Base-by-base conservation (phyloP, 768 basidiomycete species). In the Boletellus ananiceps region DNA sequence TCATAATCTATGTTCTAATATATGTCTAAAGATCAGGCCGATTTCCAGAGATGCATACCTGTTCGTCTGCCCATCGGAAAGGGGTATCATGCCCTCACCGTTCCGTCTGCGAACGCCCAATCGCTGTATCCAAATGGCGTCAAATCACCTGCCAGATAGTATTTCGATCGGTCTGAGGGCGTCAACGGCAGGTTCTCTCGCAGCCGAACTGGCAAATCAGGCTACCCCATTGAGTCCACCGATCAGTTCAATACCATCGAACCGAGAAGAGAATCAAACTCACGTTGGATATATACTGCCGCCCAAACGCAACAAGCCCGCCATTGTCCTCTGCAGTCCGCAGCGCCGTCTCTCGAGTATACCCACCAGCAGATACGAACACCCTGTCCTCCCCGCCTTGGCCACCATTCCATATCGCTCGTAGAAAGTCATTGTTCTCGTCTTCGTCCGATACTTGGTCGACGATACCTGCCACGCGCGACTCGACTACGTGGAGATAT, bases 61-160 rank as follows among this genome's bases (percentile, higher is more conserved):
- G n/a, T n/a, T n/a, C n/a, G n/a, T n/a, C n/a, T n/a, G n/a, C n/a
- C n/a, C n/a, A n/a, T n/a, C n/a, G n/a, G n/a, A n/a, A n/a, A n/a
- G n/a, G n/a, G n/a, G n/a, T n/a, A n/a, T n/a, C n/a, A n/a, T n/a
- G n/a, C n/a, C n/a, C 29, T 33, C 14, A 42, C 37, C 8, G 13
- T 48, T 15, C 40, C 47, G 7, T 52, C 44, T 3, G 57, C 65
- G 32, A 62, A 59, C 1, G 57, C 49, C 38, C 57, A 61, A 45
- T 69, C 66, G 7, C 52, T 67, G 53, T 69, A 67, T 16, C 64
- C 66, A 16, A 18, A 21, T 0, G 63, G 51, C 8, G 43, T 54
- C 14, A 55, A 32, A 36, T 65, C 54, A 25, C 68, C 65, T 2
- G 21, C 6, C 2, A 62, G 3, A 19, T 19, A 19, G 19, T 19